Conservation (phyloP, 2,329 filamentous ascomycete genomes). For the Lecanosticta acicola region DNA sequence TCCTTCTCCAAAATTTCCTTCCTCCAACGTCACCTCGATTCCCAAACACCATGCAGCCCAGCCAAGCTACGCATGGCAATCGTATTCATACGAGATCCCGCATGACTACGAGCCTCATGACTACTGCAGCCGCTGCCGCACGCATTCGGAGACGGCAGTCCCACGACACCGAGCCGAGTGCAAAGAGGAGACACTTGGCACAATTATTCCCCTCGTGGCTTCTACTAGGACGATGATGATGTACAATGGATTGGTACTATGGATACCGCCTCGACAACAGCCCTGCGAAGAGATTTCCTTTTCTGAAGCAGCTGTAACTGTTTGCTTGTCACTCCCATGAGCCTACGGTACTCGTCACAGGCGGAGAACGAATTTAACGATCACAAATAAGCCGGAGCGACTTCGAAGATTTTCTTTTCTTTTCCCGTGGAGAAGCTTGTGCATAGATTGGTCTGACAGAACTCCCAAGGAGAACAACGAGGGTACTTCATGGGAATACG, state of each 20-base stretch:
- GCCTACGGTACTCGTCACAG: conserved; percentile 10
- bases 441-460: conserved; percentile 12
- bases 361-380: conserved; percentile 10
- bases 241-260: too few relatives aligned
- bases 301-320: conserved; percentile 10
- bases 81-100: not conserved
- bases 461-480: too few relatives aligned
- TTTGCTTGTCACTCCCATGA: conserved; percentile 9
- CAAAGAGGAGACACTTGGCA: too few relatives aligned
- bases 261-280: conserved; percentile 11
- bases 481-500: too few relatives aligned
- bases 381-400: conserved; percentile 13
- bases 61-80: not conserved
- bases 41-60: not conserved
- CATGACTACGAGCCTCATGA: too few relatives aligned
- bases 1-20: too few relatives aligned
- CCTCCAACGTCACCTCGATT: not conserved
- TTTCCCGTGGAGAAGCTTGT: conserved; percentile 1
- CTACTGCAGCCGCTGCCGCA: too few relatives aligned
- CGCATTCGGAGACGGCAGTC: too few relatives aligned
- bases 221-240: too few relatives aligned
- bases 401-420: too few relatives aligned
- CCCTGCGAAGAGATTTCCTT: not conserved
- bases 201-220: too few relatives aligned
- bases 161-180: too few relatives aligned